Conservation (phyloP, 2,329 filamentous ascomycete genomes). For the Sarocladium oryzae region DNA sequence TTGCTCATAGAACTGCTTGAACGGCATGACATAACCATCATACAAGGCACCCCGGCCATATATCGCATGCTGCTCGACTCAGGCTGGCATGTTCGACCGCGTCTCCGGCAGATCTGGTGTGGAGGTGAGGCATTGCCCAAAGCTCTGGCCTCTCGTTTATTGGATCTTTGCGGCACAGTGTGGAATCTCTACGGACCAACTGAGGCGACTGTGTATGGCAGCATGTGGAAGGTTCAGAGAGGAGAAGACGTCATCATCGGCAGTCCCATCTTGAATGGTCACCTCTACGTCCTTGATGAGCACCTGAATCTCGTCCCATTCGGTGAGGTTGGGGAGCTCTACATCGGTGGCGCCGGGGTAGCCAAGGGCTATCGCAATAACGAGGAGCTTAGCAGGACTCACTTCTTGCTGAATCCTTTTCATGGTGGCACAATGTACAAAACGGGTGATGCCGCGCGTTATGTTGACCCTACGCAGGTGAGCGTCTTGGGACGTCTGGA, state of each 20-base stretch:
- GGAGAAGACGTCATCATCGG: slow-evolving; percentile 15
- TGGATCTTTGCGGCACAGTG: slow-evolving; percentile 10
- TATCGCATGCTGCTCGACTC: slow-evolving; percentile 17
- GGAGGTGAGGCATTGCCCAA: slow-evolving; percentile 12
- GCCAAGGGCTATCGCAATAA: slow-evolving; percentile 16
- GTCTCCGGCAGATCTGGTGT: slow-evolving; percentile 13
- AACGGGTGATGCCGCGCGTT: slow-evolving; percentile 17
- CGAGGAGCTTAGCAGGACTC: slow-evolving; percentile 10
- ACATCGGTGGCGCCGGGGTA: slow-evolving; percentile 23
- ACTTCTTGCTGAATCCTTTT: slow-evolving; percentile 13
- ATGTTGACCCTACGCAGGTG: slow-evolving; percentile 12
- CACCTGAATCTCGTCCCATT: slow-evolving; percentile 26
- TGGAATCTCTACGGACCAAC: slow-evolving; percentile 26
- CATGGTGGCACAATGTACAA: slow-evolving; percentile 14
- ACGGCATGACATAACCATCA: slow-evolving; percentile 13
- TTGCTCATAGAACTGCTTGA: slow-evolving; percentile 12
- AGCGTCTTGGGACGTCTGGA: slow-evolving; percentile 17
- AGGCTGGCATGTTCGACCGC: slow-evolving; percentile 12
- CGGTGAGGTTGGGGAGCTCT: slow-evolving; percentile 28
- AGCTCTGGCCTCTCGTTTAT: slow-evolving; percentile 12
- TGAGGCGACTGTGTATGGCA: slow-evolving; percentile 16
- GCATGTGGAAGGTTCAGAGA: slow-evolving; percentile 17
- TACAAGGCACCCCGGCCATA: slow-evolving; percentile 15
- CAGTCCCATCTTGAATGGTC: slow-evolving; percentile 18
- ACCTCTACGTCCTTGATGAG: slow-evolving; percentile 34